Percentiles rank a stretch among this genome's conserved stretches.
Conservation (phyloP, 2,329 filamentous ascomycete species). For the Nectriaceae sp. region DNA sequence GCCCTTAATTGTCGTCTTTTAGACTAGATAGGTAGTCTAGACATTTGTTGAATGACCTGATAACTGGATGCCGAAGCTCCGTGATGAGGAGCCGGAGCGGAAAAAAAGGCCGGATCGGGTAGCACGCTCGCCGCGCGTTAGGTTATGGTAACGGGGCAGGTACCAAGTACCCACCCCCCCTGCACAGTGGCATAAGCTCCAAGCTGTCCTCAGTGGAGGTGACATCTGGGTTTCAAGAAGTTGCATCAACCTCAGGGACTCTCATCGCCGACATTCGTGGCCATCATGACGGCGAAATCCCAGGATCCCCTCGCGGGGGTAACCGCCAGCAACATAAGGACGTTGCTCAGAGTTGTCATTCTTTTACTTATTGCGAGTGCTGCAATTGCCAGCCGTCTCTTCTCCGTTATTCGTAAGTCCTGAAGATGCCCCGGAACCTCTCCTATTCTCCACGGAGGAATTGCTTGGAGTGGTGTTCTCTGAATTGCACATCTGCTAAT, state of each 20-base stretch:
- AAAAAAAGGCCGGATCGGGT: conserved; percentile 21
- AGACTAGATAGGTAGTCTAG: too few species aligned
- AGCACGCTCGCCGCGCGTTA: neutral
- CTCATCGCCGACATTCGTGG: conserved; percentile 34
- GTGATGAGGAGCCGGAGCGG: conserved; percentile 14
- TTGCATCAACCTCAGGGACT: conserved; percentile 35
- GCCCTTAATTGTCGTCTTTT: too few species aligned
- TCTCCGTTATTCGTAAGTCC: conserved; percentile 92
- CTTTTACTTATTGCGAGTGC: conserved; percentile 88
- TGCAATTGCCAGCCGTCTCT: conserved; percentile 89
- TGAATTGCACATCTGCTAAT: conserved; percentile 1
- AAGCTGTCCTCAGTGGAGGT: conserved; percentile 45
- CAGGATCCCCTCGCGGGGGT: conserved; percentile 70
- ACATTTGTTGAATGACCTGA: too few species aligned
- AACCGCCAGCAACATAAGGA: conserved; percentile 78
- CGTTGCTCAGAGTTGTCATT: conserved; percentile 86
- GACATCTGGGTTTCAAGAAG: conserved; percentile 31
- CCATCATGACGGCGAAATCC: conserved; percentile 47
- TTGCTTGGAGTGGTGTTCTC: too few species aligned
- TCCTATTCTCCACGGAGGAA: too few species aligned
- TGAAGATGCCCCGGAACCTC: conserved; percentile 4
- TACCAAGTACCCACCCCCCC: conserved; percentile 26
- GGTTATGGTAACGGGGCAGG: conserved; percentile 4
- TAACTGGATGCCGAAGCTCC: neutral
- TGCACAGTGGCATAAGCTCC: conserved; percentile 39